These are phyloP conservation scores for Amborella trichopoda DNA, from an alignment of 164 flowering plant genomes.

Conservation along the genomic window DNA sequence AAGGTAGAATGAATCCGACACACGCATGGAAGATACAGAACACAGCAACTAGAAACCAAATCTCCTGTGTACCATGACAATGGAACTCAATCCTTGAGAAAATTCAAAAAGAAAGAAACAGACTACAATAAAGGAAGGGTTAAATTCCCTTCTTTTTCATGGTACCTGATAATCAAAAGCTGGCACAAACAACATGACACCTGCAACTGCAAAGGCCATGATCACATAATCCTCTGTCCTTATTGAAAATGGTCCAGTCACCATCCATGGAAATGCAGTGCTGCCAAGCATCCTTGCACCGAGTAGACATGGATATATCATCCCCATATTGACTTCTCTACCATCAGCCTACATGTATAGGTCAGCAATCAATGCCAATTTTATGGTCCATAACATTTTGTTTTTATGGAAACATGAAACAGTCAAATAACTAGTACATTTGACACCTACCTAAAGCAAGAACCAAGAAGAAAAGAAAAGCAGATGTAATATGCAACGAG, in stretches of 20 bases:
- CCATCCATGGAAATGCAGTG: constrained; percentile 71
- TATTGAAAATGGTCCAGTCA: constrained; percentile 36
- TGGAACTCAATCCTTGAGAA: background rate
- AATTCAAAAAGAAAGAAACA: background rate
- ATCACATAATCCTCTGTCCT: constrained; percentile 57
- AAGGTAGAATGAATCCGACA: constrained; percentile 61
- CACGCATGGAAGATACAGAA: constrained; percentile 73
- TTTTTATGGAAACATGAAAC: too few species aligned
- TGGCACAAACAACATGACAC: constrained; percentile 40
- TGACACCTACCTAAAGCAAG: too few species aligned
- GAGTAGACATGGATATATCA: constrained; percentile 78
- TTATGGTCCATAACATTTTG: too few species aligned
- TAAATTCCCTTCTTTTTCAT: background rate
- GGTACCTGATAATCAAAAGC: constrained; percentile 96
- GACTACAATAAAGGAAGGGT: background rate
- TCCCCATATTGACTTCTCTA: constrained; percentile 62
- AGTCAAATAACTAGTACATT: too few species aligned
- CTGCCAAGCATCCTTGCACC: constrained; percentile 94
- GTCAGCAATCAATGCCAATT: too few species aligned
- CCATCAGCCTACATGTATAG: constrained; percentile 96
- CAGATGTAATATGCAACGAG: too few species aligned
- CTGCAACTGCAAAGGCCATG: constrained; percentile 39
- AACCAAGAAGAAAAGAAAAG: too few species aligned
- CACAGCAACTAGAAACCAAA: constrained; percentile 51
- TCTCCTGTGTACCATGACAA: constrained; percentile 45